Base-by-base conservation (phyloP, 495 filamentous ascomycete genomes). In the Aspergillus hancockii region DNA sequence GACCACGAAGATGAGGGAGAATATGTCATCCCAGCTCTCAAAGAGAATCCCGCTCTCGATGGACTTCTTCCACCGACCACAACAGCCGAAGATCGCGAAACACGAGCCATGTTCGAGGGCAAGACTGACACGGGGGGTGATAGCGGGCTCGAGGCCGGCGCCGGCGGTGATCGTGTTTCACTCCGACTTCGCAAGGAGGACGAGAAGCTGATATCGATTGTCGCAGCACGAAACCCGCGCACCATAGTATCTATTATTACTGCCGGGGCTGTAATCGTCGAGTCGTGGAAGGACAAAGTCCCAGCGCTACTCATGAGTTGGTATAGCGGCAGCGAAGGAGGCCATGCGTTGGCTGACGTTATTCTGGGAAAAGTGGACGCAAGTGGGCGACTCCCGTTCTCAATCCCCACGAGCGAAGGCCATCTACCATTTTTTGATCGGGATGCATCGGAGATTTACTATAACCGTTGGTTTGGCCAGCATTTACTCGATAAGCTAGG, bases 161-260 rank as follows among this genome's bases (percentile, higher is more conserved):
- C 50, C 25, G 64, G 65, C 23, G 65, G 65, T 8, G 65, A 67
- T 31, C 65, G 65, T 1, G 43, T 16, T 10, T 60, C 55, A 3
- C 14, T 67, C 10, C 22, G 65, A n/a, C 58, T 67, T 19, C 54
- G 59, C 14, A 19, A 18, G 14, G 36, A 43, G 14, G 65, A 67
- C 36, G 68, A 79, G 41, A 77, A 81, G 18, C 64, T 88, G 12
- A 80, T 86, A 45, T 76, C 81, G 53, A 78, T 81, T 13, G 78
- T 88, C 25, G 75, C 80, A 0, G 68, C 77, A 9, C 75, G 79
- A 34, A 81, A 83, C 53, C 55, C 62, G 21, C 55, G 49, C 0
- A 62, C 59, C 0, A 34, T 67, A 1, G 62, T 67, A 6, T 57
- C 56, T 10, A 47, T 67, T 8, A 43, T 67, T 4, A 54, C 62